Conservation (phyloP, 345 rosid genomes). For the Psidium guajava region DNA sequence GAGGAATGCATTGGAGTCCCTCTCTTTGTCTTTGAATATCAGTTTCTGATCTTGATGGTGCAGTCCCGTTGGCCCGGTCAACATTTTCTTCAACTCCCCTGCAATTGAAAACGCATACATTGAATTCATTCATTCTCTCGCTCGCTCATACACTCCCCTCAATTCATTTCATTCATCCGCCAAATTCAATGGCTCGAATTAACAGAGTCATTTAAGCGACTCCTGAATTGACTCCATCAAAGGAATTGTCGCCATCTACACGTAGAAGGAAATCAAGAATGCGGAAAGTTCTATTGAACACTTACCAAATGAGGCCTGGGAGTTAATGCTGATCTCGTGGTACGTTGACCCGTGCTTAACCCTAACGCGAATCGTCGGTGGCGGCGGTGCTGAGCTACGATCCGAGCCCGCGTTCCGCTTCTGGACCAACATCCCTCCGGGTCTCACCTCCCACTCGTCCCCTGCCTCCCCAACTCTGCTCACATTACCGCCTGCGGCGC, state of each 20-base stretch:
- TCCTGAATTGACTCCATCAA: neutral
- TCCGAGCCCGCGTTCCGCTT: constrained; percentile 72
- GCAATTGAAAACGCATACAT: constrained; percentile 3
- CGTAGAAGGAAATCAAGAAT: neutral
- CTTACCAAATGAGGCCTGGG: constrained; percentile 91
- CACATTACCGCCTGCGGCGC: constrained; percentile 21
- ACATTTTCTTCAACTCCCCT: constrained; percentile 98
- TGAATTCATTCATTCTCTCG: neutral
- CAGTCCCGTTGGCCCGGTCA: constrained; percentile 77
- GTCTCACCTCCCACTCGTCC: constrained; percentile 86
- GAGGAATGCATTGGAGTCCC: constrained; percentile 82
- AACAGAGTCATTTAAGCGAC: neutral
- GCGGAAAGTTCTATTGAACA: neutral
- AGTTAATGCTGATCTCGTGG: constrained; percentile 68
- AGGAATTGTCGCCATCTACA: neutral
- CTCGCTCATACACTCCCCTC: neutral
- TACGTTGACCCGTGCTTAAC: constrained; percentile 79
- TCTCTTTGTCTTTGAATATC: constrained; percentile 82
- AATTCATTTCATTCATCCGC: neutral
- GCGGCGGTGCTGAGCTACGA: constrained; percentile 40
- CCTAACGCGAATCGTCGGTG: constrained; percentile 82
- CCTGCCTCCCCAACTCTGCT: constrained; percentile 22
- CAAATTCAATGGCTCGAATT: neutral
- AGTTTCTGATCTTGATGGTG: constrained; percentile 94
- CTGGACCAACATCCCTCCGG: constrained; percentile 99